Base-by-base conservation (phyloP, 352 stramenopile species). In the Globisporangium canariense region DNA sequence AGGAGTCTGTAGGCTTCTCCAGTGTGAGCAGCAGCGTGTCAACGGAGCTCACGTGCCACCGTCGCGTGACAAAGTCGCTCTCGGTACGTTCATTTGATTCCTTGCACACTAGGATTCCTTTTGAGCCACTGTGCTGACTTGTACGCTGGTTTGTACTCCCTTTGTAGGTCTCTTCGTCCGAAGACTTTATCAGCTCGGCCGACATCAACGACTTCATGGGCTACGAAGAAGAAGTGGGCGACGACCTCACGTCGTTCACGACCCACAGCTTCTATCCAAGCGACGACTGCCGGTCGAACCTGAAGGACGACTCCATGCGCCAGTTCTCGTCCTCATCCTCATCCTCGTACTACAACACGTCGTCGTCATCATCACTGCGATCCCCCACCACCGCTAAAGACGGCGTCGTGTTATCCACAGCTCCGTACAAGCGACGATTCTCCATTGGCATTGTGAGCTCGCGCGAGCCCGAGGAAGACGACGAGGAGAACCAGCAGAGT, bases 11-110 rank as follows among this genome's bases (percentile, higher is more conserved):
- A 18, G 71, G 60, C 4, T 81, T 72, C 14, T 76, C 71, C 5
- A 93, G 84, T 57, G 72, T 93, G n/a, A 59, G 69, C 34, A 91
- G 81, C 57, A 88, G 79, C 36, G 82, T 75, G 8, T 83, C 74
- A 7, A 93, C 84, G 0, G 64, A 84, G 8, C 62, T 77, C 5
- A 64, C 81, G 16, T 83, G 78, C 13, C 73, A 88, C 58, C 84
- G 84, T 2, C 77, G 82, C 20, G 67, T 88, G 10, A 83, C 74
- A 4, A 77, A 69, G 14, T 91, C 80, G 4, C 34, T 77, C 7
- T 86, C 79, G 58, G 84, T 93, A 75, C 57, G 79, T 43, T 25
- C 30, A n/a, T 28, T 28, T 28, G 25, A 28, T 28, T 28, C 25
- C 25, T 28, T 28, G 25, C 25, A 28, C 25, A 28, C 25, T 28